Evolutionary conservation across 331 rosid species (phyloP).

Genomic region (Cucumis variabilis): DNA sequence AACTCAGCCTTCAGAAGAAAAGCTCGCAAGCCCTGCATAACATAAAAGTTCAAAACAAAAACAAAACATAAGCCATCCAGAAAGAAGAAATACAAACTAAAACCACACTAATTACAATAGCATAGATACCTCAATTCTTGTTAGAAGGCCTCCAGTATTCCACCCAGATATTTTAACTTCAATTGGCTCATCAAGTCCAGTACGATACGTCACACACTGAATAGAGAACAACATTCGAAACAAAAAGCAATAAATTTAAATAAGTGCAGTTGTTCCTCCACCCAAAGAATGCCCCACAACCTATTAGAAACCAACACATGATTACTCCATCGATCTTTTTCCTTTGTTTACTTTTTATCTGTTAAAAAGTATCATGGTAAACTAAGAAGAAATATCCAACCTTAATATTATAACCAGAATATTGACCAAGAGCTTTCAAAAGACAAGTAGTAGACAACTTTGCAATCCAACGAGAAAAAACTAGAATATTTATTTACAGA

Average conservation of each 20-base stretch:
- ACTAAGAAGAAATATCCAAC: constrained; percentile 41
- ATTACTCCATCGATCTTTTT: neutral
- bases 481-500: too few relatives aligned
- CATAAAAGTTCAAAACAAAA: constrained; percentile 28
- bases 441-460: constrained; percentile 85
- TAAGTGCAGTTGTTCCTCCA: constrained; percentile 97
- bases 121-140: constrained; percentile 77
- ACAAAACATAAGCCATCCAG: neutral
- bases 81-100: constrained; percentile 23
- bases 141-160: constrained; percentile 90
- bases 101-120: constrained; percentile 24
- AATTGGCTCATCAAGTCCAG: constrained; percentile 74
- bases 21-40: constrained; percentile 85
- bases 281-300: constrained; percentile 98
- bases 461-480: constrained; percentile 98
- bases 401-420: constrained; percentile 76
- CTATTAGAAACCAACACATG: constrained; percentile 42
- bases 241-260: too few relatives aligned
- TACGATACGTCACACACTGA: too few relatives aligned
- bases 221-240: too few relatives aligned
- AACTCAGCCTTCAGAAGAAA: constrained; percentile 83
- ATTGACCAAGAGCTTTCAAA: constrained; percentile 60
- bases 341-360: neutral
- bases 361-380: neutral
- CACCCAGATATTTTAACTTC: constrained; percentile 80